Conservation (phyloP, 164 flowering plant species). For the Vitis cinerea region DNA sequence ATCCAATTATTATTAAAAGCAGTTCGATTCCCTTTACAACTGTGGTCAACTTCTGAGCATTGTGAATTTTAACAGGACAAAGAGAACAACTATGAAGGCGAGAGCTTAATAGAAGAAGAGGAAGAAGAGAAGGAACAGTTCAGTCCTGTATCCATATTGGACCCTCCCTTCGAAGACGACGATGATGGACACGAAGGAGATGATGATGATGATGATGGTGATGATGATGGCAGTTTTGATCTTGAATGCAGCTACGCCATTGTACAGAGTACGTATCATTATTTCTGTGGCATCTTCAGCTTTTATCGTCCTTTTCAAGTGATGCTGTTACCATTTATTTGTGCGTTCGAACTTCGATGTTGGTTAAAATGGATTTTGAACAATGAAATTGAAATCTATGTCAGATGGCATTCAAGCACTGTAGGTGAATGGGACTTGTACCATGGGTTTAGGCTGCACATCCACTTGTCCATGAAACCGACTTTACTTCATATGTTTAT, state of each 20-base stretch:
- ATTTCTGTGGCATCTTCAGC: not conserved
- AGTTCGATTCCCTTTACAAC: too few relatives aligned
- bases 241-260: slow-evolving; percentile 64
- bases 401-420: too few relatives aligned
- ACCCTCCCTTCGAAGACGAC: slow-evolving; percentile 66
- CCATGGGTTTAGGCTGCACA: too few relatives aligned
- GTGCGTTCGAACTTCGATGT: too few relatives aligned
- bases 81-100: slow-evolving; percentile 19
- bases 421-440: too few relatives aligned
- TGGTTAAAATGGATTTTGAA: too few relatives aligned
- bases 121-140: slow-evolving; percentile 81
- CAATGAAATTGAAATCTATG: too few relatives aligned
- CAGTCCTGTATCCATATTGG: slow-evolving; percentile 91
- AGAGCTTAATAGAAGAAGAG: slow-evolving; percentile 31
- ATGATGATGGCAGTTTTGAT: slow-evolving; percentile 35
- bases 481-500: too few relatives aligned
- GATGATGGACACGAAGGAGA: slow-evolving; percentile 24
- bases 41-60: not conserved
- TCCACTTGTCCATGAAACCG: too few relatives aligned
- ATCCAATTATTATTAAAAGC: too few relatives aligned
- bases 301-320: not conserved
- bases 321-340: too few relatives aligned
- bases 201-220: slow-evolving; percentile 23
- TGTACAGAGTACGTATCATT: slow-evolving; percentile 65
- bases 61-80: slow-evolving; percentile 14